Conservation (phyloP, 306 rosid species). For the Cicer chorassanicum region DNA sequence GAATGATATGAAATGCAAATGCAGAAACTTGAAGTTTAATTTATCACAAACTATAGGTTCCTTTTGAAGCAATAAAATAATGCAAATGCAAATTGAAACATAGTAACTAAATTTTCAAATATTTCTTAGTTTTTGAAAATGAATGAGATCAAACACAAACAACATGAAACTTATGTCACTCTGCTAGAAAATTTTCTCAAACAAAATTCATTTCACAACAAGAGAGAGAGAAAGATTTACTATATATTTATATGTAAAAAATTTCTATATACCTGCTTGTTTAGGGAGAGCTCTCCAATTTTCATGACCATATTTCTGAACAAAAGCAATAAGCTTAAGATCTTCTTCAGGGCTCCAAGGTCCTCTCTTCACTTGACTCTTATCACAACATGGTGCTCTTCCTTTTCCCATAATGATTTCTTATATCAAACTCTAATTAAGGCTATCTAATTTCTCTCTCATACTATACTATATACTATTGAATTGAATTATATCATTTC, state of each 20-base stretch:
- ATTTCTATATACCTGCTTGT: constrained; percentile 69
- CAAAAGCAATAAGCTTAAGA: constrained; percentile 76
- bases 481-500: constrained; percentile 7
- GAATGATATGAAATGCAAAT: constrained; percentile 39
- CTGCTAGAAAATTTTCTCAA: neutral
- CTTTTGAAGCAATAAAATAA: constrained; percentile 22
- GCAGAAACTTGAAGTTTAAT: constrained; percentile 11
- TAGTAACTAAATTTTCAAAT: neutral
- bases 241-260: too few species aligned
- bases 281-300: constrained; percentile 96
- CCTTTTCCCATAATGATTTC: constrained; percentile 78
- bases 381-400: constrained; percentile 95
- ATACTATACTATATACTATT: constrained; percentile 6
- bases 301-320: constrained; percentile 90
- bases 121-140: constrained; percentile 12
- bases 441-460: constrained; percentile 25
- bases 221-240: neutral
- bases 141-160: constrained; percentile 30
- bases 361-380: constrained; percentile 86
- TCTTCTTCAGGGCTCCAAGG: constrained; percentile 97
- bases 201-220: neutral
- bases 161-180: constrained; percentile 4
- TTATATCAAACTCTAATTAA: neutral
- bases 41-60: neutral
- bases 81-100: constrained; percentile 22